A percentile compares a stretch with the other conserved stretches of the same genome.
These are phyloP conservation scores for Aureobasidium namibiae DNA, from an alignment of 2,329 filamentous ascomycete genomes.

Conservation along the genomic window DNA sequence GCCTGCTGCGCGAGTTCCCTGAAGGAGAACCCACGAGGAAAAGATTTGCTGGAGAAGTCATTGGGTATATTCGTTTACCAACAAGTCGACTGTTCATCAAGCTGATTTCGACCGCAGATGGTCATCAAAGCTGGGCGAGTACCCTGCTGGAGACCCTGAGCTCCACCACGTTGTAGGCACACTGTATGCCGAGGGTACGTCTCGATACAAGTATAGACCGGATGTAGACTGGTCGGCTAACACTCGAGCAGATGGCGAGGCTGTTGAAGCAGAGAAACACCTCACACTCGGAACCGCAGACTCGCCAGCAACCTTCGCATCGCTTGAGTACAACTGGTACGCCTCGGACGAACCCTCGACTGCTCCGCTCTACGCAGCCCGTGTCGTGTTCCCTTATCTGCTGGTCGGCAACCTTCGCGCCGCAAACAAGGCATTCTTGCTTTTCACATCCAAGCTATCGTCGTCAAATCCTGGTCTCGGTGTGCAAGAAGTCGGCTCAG, in stretches of 20 bases:
- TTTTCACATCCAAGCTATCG: constrained; percentile 62
- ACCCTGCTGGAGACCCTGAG: constrained; percentile 86
- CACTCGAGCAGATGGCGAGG: constrained; percentile 58
- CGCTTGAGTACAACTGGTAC: constrained; percentile 92
- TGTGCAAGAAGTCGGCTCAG: constrained; percentile 72
- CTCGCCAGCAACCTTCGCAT: constrained; percentile 69
- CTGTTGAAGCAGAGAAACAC: constrained; percentile 89
- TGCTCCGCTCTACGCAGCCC: constrained; percentile 75
- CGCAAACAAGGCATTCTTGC: constrained; percentile 71
- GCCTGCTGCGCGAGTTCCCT: constrained; percentile 71
- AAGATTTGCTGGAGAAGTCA: constrained; percentile 80
- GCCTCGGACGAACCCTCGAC: constrained; percentile 78
- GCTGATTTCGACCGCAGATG: constrained; percentile 45
- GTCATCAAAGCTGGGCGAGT: constrained; percentile 78
- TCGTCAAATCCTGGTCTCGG: constrained; percentile 54
- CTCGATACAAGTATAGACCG: neutral
- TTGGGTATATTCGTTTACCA: constrained; percentile 50
- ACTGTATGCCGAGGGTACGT: constrained; percentile 68
- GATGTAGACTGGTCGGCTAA: neutral
- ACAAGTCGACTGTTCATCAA: neutral
- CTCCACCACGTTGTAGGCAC: constrained; percentile 86
- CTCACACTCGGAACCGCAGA: constrained; percentile 82
- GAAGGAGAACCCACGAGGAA: constrained; percentile 82
- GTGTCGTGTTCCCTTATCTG: constrained; percentile 84
- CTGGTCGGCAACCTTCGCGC: constrained; percentile 83